Base-by-base conservation (phyloP, 2,329 filamentous ascomycete genomes). In the Calonectria hawksworthii region DNA sequence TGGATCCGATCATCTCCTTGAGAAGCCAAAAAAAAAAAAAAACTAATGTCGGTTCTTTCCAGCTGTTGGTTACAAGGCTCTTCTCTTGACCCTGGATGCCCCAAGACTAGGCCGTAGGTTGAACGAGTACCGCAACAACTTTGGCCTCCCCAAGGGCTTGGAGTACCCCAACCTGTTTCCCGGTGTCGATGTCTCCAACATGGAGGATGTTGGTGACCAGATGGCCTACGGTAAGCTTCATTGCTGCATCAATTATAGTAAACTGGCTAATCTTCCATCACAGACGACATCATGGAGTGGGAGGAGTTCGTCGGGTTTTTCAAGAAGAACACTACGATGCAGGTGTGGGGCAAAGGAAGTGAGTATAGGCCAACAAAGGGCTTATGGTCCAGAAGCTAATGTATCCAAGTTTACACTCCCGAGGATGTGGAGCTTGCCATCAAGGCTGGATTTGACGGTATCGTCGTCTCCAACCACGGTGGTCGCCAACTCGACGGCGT, bases 391-490 rank as follows among this genome's bases (percentile, higher is more conserved):
- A 30, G 6, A 14, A 9, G 32, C 23, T 73, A 36, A 68, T 21
- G 11, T 1, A 10, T 4, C 5, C 11, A 9, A 82, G 70, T 85
- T 38, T 79, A 82, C 69, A 82, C 78, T 13, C 81, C 81, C 13
- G 83, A 83, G n/a, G 83, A 85, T 71, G 83, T 80, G 9, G 72
- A 78, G 8, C 74, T 79, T 4, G 82, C 83, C 10, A 77, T 83
- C 11, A 74, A 80, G 63, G 72, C 82, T 34, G 83, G 83, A 1
- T 79, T 79, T 2, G 77, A 82, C 50, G 82, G 77, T 3, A 82
- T 85, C 30, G 78, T 83, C 38, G 77, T 85, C 21, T 84, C 82
- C 26, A 85, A 85, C 77, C 84, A 85, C 64, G 83, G 83, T 26
- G 82, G 82, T n/a, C 76, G 84, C 21, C 83, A 85, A 59, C 79